Base-by-base conservation (phyloP, 352 stramenopile genomes). In the Phytophthora uliginosa region DNA sequence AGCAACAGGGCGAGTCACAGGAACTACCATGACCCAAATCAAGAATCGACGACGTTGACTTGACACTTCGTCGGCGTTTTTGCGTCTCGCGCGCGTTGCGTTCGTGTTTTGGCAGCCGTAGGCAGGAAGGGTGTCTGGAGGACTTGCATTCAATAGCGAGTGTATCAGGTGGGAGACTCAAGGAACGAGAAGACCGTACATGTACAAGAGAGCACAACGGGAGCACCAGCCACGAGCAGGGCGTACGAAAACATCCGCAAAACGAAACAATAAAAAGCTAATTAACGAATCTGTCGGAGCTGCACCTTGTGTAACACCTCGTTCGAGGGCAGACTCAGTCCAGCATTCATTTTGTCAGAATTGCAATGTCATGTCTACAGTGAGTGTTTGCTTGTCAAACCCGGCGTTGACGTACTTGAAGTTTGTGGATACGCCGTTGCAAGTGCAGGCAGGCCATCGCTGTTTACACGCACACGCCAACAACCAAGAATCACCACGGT, bases 191-290 rank as follows among this genome's bases (percentile, higher is more conserved):
- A 24, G 51, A 61, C 31, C 10, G 18, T 12, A 64, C 10, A 7
- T 8, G 20, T 60, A 40, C 40, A 51, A 24, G 52, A 42, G 51
- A 28, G 26, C 26, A 51, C 36, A 28, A 24, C 31, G 20, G 52
- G 26, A 42, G 54, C 53, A 69, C 52, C 57, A 77, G 59, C 64
- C n/a, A 13, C 9, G 51, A 68, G 47, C 57, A 68, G 60, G 45
- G 24, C 47, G 63, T 56, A 62, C 45, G 26, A 56, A 54, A 59
- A 54, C 18, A 60, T 18, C 13, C 38, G 50, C 34, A 68, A 59
- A 53, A n/a, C 63, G 38, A 69, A 77, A 63, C 56, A 67, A 71
- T 71, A 77, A 77, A 77, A 73, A 77, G 22, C 53, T 77, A 77
- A 77, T 77, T 74, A 77, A 66, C 65, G 36, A 65, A 59, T 56